phyloP scores from a whole-genome alignment of 2,329 filamentous ascomycete genomes.

The Torrubiellomyces zombiae region DNA sequence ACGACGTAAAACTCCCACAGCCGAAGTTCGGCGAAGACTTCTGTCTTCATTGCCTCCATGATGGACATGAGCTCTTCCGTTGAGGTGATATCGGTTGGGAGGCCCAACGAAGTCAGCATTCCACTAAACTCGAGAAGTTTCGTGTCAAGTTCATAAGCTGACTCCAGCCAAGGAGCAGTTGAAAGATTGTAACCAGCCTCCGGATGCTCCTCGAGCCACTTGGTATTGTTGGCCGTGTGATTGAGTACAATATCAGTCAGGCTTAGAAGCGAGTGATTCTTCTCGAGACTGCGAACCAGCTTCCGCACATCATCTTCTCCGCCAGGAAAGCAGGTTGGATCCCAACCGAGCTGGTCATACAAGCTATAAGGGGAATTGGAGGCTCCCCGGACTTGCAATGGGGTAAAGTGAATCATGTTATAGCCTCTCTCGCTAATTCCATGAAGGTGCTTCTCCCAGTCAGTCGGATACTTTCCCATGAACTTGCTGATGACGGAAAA shows the following conservation, averaged over 20 bases:
- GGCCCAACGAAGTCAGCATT: slow-evolving; percentile 50
- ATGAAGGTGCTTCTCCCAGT: slow-evolving; percentile 78
- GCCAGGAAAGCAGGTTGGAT: slow-evolving; percentile 62
- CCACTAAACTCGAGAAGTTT: slow-evolving; percentile 59
- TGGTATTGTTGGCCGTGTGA: slow-evolving; percentile 89
- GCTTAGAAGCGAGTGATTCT: slow-evolving; percentile 68
- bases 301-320: slow-evolving; percentile 69
- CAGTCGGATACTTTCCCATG: slow-evolving; percentile 79
- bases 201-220: slow-evolving; percentile 86
- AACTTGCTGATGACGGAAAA: slow-evolving; percentile 96
- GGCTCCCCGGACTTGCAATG: slow-evolving; percentile 68
- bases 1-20: slow-evolving; percentile 92
- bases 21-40: slow-evolving; percentile 60
- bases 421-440: slow-evolving; percentile 86
- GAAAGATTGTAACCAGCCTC: slow-evolving; percentile 89
- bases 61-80: slow-evolving; percentile 60
- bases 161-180: slow-evolving; percentile 65
- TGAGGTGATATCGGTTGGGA: slow-evolving; percentile 58
- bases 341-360: slow-evolving; percentile 81
- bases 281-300: slow-evolving; percentile 67
- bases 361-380: slow-evolving; percentile 98
- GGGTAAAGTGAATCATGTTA: slow-evolving; percentile 98
- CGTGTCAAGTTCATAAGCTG: slow-evolving; percentile 45
- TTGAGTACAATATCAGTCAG: slow-evolving; percentile 97
- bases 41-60: slow-evolving; percentile 69